Conservation (phyloP, 495 filamentous ascomycete species). For the Penicillium atrosanguineum region DNA sequence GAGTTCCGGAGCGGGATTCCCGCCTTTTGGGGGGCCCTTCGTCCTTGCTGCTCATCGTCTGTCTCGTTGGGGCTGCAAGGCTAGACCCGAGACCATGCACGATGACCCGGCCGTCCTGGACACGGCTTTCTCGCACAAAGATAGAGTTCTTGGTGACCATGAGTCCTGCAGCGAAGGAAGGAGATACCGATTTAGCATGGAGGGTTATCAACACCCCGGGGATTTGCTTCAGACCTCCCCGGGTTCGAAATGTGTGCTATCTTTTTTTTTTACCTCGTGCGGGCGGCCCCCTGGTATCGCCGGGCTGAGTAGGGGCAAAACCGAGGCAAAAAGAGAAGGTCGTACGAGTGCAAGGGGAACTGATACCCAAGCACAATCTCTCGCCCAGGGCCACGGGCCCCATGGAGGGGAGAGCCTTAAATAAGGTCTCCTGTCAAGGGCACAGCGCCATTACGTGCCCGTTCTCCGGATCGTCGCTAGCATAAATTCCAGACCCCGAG, state of each 20-base stretch:
- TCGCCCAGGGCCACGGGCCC: not conserved
- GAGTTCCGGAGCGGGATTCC: conserved; percentile 56
- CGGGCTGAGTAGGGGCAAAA: conserved; percentile 11
- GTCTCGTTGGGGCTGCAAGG: conserved; percentile 10
- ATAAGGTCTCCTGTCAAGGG: conserved; percentile 5
- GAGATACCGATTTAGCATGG: conserved; percentile 9
- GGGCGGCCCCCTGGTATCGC: conserved; percentile 2
- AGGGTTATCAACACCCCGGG: not conserved
- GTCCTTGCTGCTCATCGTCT: conserved; percentile 17
- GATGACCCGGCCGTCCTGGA: conserved; percentile 1
- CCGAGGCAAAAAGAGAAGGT: conserved; percentile 1
- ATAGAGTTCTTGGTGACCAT: conserved; percentile 18
- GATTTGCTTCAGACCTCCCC: not conserved
- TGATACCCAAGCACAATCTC: not conserved
- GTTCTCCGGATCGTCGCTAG: conserved; percentile 22
- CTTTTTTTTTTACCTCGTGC: not conserved
- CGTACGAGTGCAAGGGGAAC: conserved; percentile 3
- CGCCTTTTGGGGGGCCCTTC: conserved; percentile 25
- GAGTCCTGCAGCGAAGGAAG: conserved; percentile 5
- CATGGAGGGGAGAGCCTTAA: not conserved
- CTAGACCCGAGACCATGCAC: not conserved
- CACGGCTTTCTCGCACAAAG: conserved; percentile 12
- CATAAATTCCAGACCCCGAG: conserved; percentile 12
- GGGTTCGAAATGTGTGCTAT: not conserved
- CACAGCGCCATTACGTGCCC: not conserved